These are phyloP conservation scores for Aspergillus glaucus DNA, from an alignment of 2,329 filamentous ascomycete species.

Conservation along the genomic window DNA sequence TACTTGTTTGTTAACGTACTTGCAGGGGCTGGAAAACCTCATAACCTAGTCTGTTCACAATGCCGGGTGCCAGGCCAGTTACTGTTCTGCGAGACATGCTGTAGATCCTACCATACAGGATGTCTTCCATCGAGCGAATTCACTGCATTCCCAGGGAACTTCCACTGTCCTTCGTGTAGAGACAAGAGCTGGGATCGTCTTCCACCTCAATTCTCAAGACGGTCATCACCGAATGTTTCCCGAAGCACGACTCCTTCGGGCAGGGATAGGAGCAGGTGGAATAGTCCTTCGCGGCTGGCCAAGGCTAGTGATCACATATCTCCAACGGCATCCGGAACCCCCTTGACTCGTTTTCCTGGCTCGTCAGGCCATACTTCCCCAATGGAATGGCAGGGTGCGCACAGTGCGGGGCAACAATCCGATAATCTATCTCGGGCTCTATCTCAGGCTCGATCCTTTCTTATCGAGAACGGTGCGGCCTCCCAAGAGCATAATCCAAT, in stretches of 20 bases:
- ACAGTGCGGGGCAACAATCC: neutral
- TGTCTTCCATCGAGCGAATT: conserved; percentile 12
- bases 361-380: neutral
- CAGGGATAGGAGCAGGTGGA: neutral
- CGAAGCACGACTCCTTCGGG: neutral
- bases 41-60: conserved; percentile 24
- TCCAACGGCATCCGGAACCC: neutral
- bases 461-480: neutral
- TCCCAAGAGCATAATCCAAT: neutral
- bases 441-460: neutral
- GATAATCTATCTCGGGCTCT: neutral
- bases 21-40: conserved; percentile 22
- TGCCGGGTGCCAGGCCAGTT: conserved; percentile 21
- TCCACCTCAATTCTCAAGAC: neutral
- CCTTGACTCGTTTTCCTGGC: neutral
- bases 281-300: neutral
- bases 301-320: neutral
- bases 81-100: conserved; percentile 24
- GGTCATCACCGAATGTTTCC: neutral
- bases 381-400: neutral
- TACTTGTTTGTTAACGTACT: conserved; percentile 3
- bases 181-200: neutral
- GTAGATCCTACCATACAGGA: conserved; percentile 23
- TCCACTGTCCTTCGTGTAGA: conserved; percentile 6
- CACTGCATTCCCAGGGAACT: conserved; percentile 4